Evolutionary conservation across 768 basidiomycete genomes (phyloP), one percentile per base, ranked within the genome.

Genomic region (Macrocybe gigantea): DNA sequence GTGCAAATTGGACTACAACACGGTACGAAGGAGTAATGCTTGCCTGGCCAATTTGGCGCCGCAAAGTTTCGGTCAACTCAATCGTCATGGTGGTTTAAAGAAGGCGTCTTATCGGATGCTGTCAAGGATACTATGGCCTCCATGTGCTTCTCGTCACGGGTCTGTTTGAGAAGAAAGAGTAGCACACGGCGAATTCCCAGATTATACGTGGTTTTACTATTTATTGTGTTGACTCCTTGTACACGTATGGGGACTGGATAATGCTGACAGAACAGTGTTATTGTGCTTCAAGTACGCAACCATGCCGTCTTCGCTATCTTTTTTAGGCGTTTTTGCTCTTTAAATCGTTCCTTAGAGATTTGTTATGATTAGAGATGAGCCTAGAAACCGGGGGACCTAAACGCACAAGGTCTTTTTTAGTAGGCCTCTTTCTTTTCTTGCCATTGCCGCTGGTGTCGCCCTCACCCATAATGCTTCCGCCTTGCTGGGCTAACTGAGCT

Each of bases 281-380:
- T 22, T 22, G 22, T 22, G 22, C 22, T 22, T 22, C 22, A 22
- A 22, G 82, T 86, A 61, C 89, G 80, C 56, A 92, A 61, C 89
- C 88, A 92, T 7, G 89, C 89, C 1, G 88, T 91, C 71, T 90
- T 91, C 35, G 88, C 87, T 7, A 90, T 80, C 68, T 91, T 92
- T 72, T 91, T 91, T 59, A 71, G 66, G 54, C 67, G 75, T 64
- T 91, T 92, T 70, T 88, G 83, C 60, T 90, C 86, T 60, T 85
- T 88, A 64, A 85, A 91, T 37, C 86, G 80, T 55, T 91, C 87
- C 88, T 90, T 62, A 38, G 54, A 44, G 13, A 50, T 14, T 45
- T 57, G 7, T 49, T 43, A 39, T 61, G 51, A 41, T 49, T 13
- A 56, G 44, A 42, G 5, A 39, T 41, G 10, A 14, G 36, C 3